These are phyloP conservation scores for Nitzschia sp. DNA, from an alignment of 108 stramenopile genomes.

Conservation along the genomic window DNA sequence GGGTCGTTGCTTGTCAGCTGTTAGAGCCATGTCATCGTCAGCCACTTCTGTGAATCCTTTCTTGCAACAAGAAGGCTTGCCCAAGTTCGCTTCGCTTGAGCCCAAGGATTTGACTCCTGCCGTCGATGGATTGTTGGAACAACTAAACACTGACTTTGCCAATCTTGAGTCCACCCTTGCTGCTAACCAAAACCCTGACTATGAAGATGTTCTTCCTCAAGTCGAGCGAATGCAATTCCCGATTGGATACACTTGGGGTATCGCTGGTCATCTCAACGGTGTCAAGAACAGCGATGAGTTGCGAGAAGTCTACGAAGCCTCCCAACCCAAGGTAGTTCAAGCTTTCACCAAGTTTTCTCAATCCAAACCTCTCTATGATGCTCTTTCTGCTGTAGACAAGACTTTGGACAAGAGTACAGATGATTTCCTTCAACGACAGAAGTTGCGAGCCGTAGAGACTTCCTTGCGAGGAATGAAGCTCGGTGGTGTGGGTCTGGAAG, in stretches of 20 bases:
- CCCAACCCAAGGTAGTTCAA: constrained; percentile 92
- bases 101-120: constrained; percentile 85
- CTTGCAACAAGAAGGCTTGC: constrained; percentile 74
- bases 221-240: constrained; percentile 77
- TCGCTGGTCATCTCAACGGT: constrained; percentile 95
- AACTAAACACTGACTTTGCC: constrained; percentile 70
- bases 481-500: constrained; percentile 92
- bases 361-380: constrained; percentile 85
- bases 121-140: constrained; percentile 57
- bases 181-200: constrained; percentile 28
- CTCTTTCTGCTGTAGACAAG: constrained; percentile 68
- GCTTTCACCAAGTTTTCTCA: constrained; percentile 86
- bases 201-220: constrained; percentile 74
- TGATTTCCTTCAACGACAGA: constrained; percentile 60
- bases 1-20: constrained; percentile 1
- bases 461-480: constrained; percentile 79
- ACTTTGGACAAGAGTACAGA: constrained; percentile 35
- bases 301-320: constrained; percentile 88
- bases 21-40: constrained; percentile 33
- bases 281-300: constrained; percentile 95
- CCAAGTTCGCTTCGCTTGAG: constrained; percentile 82
- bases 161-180: constrained; percentile 56
- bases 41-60: constrained; percentile 67
- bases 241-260: constrained; percentile 89
- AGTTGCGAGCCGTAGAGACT: constrained; percentile 79